Conservation (phyloP, 2,329 filamentous ascomycete species). For the Colletotrichum kahawae region DNA sequence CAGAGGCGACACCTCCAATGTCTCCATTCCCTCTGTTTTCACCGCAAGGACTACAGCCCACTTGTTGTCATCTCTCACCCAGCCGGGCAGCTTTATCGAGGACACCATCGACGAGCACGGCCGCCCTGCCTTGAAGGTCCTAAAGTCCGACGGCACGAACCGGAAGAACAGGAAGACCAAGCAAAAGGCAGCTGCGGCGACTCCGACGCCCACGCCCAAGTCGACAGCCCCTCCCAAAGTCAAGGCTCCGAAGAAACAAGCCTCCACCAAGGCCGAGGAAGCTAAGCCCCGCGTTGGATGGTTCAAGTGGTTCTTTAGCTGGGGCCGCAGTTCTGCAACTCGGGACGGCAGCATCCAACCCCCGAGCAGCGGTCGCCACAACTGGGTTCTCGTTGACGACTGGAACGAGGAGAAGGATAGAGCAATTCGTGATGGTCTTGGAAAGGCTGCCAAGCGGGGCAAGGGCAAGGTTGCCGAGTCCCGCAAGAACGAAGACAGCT, state of each 20-base stretch:
- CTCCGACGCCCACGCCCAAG: slow-evolving; percentile 29
- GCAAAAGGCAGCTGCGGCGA: slow-evolving; percentile 31
- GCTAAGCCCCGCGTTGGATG: slow-evolving; percentile 39
- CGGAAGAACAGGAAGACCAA: slow-evolving; percentile 39
- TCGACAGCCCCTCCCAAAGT: slow-evolving; percentile 30
- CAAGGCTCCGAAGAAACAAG: slow-evolving; percentile 29
- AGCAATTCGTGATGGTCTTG: slow-evolving; percentile 44
- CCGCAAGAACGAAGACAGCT: slow-evolving; percentile 57
- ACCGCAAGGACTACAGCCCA: slow-evolving; percentile 95
- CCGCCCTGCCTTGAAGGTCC: slow-evolving; percentile 58
- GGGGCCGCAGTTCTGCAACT: slow-evolving; percentile 32
- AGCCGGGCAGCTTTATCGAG: slow-evolving; percentile 68
- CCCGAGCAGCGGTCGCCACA: slow-evolving; percentile 74
- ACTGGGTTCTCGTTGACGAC: slow-evolving; percentile 74
- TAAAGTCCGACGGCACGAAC: slow-evolving; percentile 48
- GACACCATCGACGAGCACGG: slow-evolving; percentile 65
- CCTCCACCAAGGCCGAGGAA: slow-evolving; percentile 23
- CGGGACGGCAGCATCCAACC: slow-evolving; percentile 63
- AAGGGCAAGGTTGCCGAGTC: slow-evolving; percentile 27
- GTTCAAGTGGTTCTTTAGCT: slow-evolving; percentile 49
- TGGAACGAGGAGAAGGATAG: slow-evolving; percentile 63
- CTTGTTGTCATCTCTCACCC: slow-evolving; percentile 85
- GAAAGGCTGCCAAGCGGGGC: slow-evolving; percentile 37
- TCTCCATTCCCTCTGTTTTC: slow-evolving; percentile 93
- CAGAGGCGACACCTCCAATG: slow-evolving; percentile 92